phyloP scores from a whole-genome alignment of 495 filamentous ascomycete species.

The Penicillium arizonense region DNA sequence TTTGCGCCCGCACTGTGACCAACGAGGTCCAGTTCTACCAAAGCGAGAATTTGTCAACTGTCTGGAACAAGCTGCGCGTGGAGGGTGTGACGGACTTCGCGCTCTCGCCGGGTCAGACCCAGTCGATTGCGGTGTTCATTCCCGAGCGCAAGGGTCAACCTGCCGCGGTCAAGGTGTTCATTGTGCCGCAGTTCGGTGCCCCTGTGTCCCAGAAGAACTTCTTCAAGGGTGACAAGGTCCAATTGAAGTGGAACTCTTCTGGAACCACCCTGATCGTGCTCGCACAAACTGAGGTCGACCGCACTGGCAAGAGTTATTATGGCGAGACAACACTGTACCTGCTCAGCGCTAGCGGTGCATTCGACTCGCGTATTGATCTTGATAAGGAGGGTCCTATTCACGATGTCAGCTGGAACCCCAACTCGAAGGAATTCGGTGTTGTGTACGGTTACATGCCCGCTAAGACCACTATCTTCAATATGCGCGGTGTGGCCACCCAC shows the following conservation, averaged over 20 bases:
- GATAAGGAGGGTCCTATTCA: constrained; percentile 98
- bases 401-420: constrained; percentile 97
- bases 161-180: constrained; percentile 88
- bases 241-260: constrained; percentile 93
- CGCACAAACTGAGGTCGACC: constrained; percentile 97
- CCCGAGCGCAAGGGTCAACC: constrained; percentile 97
- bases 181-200: constrained; percentile 77
- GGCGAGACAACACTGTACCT: constrained; percentile 97
- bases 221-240: constrained; percentile 98
- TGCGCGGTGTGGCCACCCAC: constrained; percentile 74
- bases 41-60: constrained; percentile 74
- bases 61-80: constrained; percentile 92
- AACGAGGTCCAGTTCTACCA: constrained; percentile 98
- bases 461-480: constrained; percentile 95
- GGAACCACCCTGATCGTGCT: constrained; percentile 91
- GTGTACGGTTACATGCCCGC: constrained; percentile 97
- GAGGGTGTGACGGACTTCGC: constrained; percentile 93
- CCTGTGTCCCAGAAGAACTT: constrained; percentile 96
- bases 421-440: constrained; percentile 94
- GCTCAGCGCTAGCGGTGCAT: constrained; percentile 84
- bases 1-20: constrained; percentile 89
- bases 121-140: constrained; percentile 88
- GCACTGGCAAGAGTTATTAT: constrained; percentile 97
- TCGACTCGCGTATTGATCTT: constrained; percentile 86
- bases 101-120: constrained; percentile 80